Evolutionary conservation across 148 eudicot genomes (phyloP).

Genomic region (Nepenthes gracilis): DNA sequence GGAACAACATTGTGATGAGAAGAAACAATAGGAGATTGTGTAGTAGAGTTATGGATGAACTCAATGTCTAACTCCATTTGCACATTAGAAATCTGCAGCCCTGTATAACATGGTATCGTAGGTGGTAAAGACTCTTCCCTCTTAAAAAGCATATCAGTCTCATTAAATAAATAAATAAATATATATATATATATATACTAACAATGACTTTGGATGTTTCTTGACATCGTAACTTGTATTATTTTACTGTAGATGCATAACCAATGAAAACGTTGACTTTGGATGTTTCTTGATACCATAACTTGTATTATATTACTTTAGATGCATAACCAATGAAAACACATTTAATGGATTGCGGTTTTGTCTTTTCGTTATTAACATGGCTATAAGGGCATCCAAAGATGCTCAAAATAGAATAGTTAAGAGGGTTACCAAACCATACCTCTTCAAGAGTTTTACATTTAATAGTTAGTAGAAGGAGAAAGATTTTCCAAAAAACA

Average conservation of each 20-base stretch:
- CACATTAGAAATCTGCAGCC: not conserved
- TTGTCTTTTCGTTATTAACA: not conserved
- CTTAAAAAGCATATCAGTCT: not conserved
- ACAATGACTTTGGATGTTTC: not conserved
- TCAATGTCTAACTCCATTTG: not conserved
- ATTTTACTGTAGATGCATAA: not conserved
- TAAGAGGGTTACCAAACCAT: not conserved
- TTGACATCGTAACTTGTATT: not conserved
- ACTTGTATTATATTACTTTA: not conserved
- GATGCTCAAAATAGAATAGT: not conserved
- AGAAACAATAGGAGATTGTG: no score
- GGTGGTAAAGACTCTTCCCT: not conserved
- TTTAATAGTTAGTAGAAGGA: not conserved
- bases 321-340: not conserved
- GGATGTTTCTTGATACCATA: not conserved
- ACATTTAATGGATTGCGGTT: not conserved
- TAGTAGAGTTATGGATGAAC: no score
- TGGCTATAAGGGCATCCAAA: not conserved
- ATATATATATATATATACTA: not conserved
- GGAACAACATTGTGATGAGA: no score
- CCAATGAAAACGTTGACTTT: not conserved
- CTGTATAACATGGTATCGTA: not conserved
- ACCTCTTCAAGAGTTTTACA: not conserved
- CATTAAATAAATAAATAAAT: not conserved
- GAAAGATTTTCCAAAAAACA: not conserved